Evolutionary conservation across 2,329 filamentous ascomycete genomes (phyloP), one percentile per base, ranked within the genome.

Genomic region (Fusarium mangiferae): DNA sequence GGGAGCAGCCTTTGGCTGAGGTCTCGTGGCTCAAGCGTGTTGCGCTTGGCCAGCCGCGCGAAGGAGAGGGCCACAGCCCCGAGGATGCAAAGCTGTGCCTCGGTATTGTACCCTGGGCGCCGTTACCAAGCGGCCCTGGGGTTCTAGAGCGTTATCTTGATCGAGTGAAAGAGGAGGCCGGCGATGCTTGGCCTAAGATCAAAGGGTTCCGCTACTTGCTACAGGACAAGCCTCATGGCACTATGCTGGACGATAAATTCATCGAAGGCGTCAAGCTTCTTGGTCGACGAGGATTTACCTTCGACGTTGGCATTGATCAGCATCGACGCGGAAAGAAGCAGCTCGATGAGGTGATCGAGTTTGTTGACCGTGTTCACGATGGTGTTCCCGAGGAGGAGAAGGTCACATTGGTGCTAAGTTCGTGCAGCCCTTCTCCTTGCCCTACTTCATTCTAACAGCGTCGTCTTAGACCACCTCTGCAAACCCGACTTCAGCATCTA

Each of bases 251-350:
- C 52, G 83, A 87, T 17, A 85, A 83, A 13, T 94, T 95, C 79
- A 87, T 94, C 65, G 90, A 90, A 66, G 86, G 88, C 9, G 79
- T 95, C 77, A 90, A 87, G 83, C 88, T 92, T 80, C 83, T 95
- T 51, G 92, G 90, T 9, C 86, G 85, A 59, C 86, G 86, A 68
- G 89, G 90, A 1, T 88, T 92, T 77, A 87, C 89, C 4, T 98
- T 98, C 80, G 96, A 98, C 80, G 84, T 98, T 0, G 95, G 94
- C 1, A 89, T 98, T 18, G 94, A 98, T 85, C 90, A 93, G 77
- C 90, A 94, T 80, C 87, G 90, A n/a, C 90, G 92, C 35, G 95
- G 94, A 10, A 86, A 91, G 66, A 90, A 88, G 84, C 94, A 94
- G 84, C 85, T 94, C 71, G 90, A 92, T 64, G 92, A 95, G 83